Evolutionary conservation across 352 stramenopile genomes (phyloP), one percentile per base, ranked within the genome.

Genomic region (Elongisporangium senticosum): DNA sequence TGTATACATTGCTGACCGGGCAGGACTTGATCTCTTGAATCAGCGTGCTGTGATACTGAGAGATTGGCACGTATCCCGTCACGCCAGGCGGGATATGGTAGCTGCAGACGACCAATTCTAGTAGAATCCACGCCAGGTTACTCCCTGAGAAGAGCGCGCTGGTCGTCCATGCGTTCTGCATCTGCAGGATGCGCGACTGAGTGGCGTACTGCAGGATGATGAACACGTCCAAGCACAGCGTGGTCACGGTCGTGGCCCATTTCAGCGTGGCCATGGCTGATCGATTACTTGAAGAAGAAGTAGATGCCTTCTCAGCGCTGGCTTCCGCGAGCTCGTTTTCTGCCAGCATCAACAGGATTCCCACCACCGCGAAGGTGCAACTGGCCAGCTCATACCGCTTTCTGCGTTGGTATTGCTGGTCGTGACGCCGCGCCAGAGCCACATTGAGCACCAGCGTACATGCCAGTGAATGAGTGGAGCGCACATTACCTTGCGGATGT

Each of bases 51-150:
- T 87, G 61, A 19, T 84, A 71, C 51, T 89, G 79, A 19, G 55
- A 40, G 24, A 89, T 74, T 10, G 69, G 59, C 54, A 89, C 59
- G 10, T 50, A 50, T 20, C 77, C 75, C 10, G 24, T 55, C 8
- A 88, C 47, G 0, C 77, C 75, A 1, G 76, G 75, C 17, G 81
- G 81, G 43, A 91, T 71, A 40, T 88, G 79, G 47, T 87, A 91
- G 28, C 77, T 74, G 52, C 81, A 89, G 4, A 86, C 49, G 15
- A 84, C 3, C 20, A 91, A 49, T 65, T 91, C 81, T 3, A 90
- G 23, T 17, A 43, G 15, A 17, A 43, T 15, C 33, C 33, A 43
- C 1, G 33, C 11, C 11, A 43, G 13, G 33, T 17, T 43, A 17
- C 33, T 43, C 10, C 33, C 33, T 17, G 33, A 43, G 13, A 43